Evolutionary conservation across 2,329 filamentous ascomycete species (phyloP), one percentile per base, ranked within the genome.

Genomic region (Fusarium pseudoanthophilum): DNA sequence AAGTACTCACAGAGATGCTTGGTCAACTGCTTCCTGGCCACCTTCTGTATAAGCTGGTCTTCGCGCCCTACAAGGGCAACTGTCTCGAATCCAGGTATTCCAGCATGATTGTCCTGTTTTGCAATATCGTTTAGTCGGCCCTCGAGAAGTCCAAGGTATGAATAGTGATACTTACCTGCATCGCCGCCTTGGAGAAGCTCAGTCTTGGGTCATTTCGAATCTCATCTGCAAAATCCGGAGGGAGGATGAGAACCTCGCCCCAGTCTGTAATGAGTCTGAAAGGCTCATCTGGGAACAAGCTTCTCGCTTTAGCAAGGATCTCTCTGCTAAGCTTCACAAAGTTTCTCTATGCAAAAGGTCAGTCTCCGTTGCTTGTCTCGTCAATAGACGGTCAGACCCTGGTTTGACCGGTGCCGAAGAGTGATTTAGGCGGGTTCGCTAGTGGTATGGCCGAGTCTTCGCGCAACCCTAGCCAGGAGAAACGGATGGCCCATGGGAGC

Each of bases 201-300:
- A 59, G 7, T 4, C 60, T 26, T 1, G 14, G 18, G 7, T 64
- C 60, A 28, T 64, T 58, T 14, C 60, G 43, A 21, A 64, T 64
- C 11, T 64, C 60, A 13, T 64, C 60, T 11, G 60, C 60, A 30
- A 64, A 64, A 1, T 30, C 16, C 0, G 60, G 53, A 0, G 60
- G 60, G 13, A 64, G 60, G 2, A 64, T 59, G 18, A 64, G 37
- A 14, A 64, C 26, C 26, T 64, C 60, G 1, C 60, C 60, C 60
- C 60, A 64, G 8, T 64, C 60, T 1, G 60, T 64, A 1, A 64
- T 42, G 3, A 64, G 8, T 4, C 60, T 32, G 15, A 64, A 64
- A 2, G 60, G 60, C 9, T 64, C 36, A 11, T 43, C 3, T 16
- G n/a, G 37, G 11, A 42, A 64, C 7, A 32, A 1, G 5, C 2